These are phyloP conservation scores for Globisporangium recalcitrans DNA, from an alignment of 352 stramenopile genomes.

Conservation along the genomic window DNA sequence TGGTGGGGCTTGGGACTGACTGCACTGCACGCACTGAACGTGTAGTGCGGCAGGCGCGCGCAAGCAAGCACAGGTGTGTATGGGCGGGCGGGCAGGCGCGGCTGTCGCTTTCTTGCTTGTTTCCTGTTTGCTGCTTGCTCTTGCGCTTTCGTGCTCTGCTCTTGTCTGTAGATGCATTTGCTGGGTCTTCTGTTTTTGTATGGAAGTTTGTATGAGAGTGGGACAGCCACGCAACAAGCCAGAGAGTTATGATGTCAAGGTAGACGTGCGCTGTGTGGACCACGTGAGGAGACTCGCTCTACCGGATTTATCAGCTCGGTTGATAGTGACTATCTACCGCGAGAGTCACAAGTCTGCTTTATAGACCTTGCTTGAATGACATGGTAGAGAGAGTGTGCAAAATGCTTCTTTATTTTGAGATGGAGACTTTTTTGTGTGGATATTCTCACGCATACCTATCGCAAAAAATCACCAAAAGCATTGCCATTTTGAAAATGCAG, in stretches of 20 bases:
- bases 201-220: constrained; percentile 12
- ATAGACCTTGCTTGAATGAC: neutral
- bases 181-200: constrained; percentile 1
- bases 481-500: neutral
- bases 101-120: constrained; percentile 1
- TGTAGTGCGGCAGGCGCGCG: too few species aligned
- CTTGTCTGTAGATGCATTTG: neutral
- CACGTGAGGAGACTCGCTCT: neutral
- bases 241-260: constrained; percentile 7
- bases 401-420: neutral
- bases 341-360: neutral
- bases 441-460: neutral
- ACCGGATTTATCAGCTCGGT: neutral
- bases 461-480: neutral
- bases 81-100: neutral
- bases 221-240: constrained; percentile 6
- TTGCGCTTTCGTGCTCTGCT: neutral
- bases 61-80: constrained; percentile 1
- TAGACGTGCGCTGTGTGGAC: neutral
- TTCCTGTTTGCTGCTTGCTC: neutral
- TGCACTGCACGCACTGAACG: neutral
- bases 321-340: neutral
- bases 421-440: constrained; percentile 6
- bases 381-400: neutral
- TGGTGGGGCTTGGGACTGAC: neutral